Percentiles rank a stretch among this genome's conserved stretches.
Evolutionary conservation across 148 eudicot genomes (phyloP).

Genomic region (Silene uniflora): DNA sequence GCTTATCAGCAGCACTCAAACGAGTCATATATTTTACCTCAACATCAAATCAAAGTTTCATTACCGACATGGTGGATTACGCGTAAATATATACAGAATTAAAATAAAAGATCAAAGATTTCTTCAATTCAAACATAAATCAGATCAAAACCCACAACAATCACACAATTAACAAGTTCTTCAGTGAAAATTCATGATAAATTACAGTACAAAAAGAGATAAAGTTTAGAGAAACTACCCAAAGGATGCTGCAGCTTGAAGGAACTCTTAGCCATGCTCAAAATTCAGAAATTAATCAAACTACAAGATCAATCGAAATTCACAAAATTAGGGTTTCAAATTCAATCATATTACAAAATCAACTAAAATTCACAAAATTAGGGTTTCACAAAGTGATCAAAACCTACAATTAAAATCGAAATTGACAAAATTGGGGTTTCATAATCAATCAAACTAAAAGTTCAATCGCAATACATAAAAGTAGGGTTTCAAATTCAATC

Average conservation of each 20-base stretch:
- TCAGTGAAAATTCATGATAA: neutral
- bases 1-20: neutral
- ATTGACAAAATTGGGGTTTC: too few species aligned
- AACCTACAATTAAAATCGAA: too few species aligned
- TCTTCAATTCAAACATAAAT: neutral
- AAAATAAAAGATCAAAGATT: neutral
- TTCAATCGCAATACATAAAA: too few species aligned
- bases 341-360: neutral
- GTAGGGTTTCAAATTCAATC: too few species aligned
- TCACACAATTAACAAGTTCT: neutral
- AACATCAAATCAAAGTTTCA: too few species aligned
- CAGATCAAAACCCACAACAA: neutral
- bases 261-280: slow-evolving; percentile 67
- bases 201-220: slow-evolving; percentile 2
- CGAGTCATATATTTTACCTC: too few species aligned
- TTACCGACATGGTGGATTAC: too few species aligned
- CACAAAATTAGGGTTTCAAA: slow-evolving; percentile 31
- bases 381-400: slow-evolving; percentile 17
- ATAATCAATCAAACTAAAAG: too few species aligned
- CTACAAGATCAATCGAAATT: slow-evolving; percentile 2
- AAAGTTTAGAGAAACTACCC: slow-evolving; percentile 32
- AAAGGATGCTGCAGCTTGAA: slow-evolving; percentile 86
- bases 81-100: neutral
- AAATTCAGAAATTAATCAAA: slow-evolving; percentile 1
- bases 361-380: slow-evolving; percentile 19